These are phyloP conservation scores for Acanthamoeba sp. DNA, from an alignment of 208 protist species.

Conservation along the genomic window DNA sequence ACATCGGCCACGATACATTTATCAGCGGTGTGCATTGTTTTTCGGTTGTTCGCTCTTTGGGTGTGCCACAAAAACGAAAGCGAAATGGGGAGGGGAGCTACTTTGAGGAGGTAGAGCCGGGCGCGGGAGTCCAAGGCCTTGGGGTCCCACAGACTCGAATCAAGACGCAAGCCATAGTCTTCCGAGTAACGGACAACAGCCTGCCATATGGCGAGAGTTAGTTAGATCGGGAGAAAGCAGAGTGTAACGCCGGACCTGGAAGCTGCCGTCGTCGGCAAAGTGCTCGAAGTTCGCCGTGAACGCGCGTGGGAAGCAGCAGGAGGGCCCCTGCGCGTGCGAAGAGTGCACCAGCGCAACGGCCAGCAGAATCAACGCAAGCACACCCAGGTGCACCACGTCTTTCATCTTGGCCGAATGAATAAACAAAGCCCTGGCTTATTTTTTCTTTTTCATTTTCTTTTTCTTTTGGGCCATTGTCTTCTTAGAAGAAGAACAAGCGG, in stretches of 20 bases:
- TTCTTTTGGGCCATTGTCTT: neutral
- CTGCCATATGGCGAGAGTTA: neutral
- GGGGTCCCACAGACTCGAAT: neutral
- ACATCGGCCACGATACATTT: too few relatives aligned
- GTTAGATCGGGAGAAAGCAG: neutral
- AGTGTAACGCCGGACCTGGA: neutral
- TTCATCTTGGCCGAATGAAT: neutral
- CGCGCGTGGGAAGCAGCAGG: neutral
- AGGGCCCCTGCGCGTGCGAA: neutral
- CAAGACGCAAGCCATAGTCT: neutral
- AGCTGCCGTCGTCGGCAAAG: neutral
- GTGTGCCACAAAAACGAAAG: slow-evolving; percentile 2
- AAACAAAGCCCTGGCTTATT: neutral
- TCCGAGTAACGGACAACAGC: neutral
- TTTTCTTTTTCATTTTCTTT: neutral
- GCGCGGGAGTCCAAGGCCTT: neutral
- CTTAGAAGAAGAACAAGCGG: too few relatives aligned
- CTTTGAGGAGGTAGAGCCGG: slow-evolving; percentile 1
- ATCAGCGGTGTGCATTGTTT: too few relatives aligned
- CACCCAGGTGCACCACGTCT: neutral
- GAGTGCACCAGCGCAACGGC: neutral
- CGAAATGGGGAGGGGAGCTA: neutral
- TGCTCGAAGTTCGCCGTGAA: neutral
- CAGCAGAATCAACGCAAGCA: neutral
- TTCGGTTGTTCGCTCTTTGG: too few relatives aligned